These are phyloP conservation scores for Cicer cuneatum DNA, from an alignment of 306 rosid species.

Conservation along the genomic window DNA sequence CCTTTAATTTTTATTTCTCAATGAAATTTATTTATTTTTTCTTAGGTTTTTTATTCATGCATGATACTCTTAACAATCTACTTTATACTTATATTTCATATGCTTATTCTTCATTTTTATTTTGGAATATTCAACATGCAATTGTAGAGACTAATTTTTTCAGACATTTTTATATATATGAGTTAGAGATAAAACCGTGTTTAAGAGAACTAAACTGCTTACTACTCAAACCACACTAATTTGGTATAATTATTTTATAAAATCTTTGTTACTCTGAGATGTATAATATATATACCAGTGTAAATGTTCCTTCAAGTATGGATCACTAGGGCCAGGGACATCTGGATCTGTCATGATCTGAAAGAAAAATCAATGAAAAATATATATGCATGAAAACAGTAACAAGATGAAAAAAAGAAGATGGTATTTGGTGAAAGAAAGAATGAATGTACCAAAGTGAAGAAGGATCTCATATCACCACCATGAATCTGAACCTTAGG, in stretches of 20 bases:
- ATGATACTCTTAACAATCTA: not conserved
- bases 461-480: slow-evolving; percentile 85
- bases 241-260: no score
- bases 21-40: not conserved
- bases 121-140: not conserved
- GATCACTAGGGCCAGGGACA: slow-evolving; percentile 98
- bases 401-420: not conserved
- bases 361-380: slow-evolving; percentile 11
- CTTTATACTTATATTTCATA: not conserved
- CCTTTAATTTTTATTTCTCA: not conserved
- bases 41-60: not conserved
- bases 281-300: slow-evolving; percentile 65
- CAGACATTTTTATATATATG: no score
- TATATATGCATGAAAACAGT: not conserved
- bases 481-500: slow-evolving; percentile 90
- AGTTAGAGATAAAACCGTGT: no score
- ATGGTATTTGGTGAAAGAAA: not conserved
- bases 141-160: not conserved
- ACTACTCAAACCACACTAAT: no score
- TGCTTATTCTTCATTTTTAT: not conserved
- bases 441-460: slow-evolving; percentile 66
- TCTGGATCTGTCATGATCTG: slow-evolving; percentile 95
- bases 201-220: no score
- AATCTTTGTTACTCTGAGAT: not conserved
- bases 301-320: slow-evolving; percentile 82